Percentiles rank a stretch among this genome's conserved stretches.
These are phyloP conservation scores for Xylariales sp. DNA, from an alignment of 2,329 filamentous ascomycete species.

Conservation along the genomic window DNA sequence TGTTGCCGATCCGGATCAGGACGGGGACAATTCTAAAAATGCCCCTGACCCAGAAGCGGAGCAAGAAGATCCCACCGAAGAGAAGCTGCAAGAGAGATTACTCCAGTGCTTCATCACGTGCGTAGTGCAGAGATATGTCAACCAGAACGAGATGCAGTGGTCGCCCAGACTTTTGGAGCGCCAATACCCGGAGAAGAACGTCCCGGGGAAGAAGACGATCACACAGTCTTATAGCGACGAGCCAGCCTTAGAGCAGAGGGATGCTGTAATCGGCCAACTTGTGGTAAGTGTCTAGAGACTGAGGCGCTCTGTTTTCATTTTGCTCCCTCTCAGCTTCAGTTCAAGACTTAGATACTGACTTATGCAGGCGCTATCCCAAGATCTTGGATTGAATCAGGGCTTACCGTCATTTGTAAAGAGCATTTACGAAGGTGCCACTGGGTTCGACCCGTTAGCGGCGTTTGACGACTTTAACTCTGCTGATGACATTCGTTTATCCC, in stretches of 20 bases:
- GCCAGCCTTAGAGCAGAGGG: conserved; percentile 54
- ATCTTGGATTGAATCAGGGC: conserved; percentile 50
- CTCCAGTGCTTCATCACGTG: conserved; percentile 76
- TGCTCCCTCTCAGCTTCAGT: no score
- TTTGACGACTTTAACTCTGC: conserved; percentile 42
- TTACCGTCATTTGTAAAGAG: conserved; percentile 41
- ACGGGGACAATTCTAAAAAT: conserved; percentile 48
- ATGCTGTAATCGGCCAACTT: conserved; percentile 67
- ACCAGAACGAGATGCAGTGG: conserved; percentile 56
- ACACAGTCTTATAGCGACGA: conserved; percentile 62
- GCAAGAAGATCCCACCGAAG: conserved; percentile 51
- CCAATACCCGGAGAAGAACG: conserved; percentile 58
- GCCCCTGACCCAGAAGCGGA: conserved; percentile 60
- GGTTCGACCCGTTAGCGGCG: conserved; percentile 41
- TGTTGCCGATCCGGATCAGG: conserved; percentile 50
- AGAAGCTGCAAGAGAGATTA: conserved; percentile 57
- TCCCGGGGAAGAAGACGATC: conserved; percentile 58
- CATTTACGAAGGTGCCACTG: conserved; percentile 34
- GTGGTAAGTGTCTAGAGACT: no score
- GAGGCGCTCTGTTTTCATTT: no score
- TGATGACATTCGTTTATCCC: conserved; percentile 53
- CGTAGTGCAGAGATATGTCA: conserved; percentile 69
- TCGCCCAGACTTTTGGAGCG: conserved; percentile 63
- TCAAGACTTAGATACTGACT: no score
- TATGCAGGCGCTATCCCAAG: conserved; percentile 56